Percentiles rank a stretch among this genome's conserved stretches.
phyloP scores from a whole-genome alignment of 2,329 filamentous ascomycete species.

The Talaromyces amestolkiae region DNA sequence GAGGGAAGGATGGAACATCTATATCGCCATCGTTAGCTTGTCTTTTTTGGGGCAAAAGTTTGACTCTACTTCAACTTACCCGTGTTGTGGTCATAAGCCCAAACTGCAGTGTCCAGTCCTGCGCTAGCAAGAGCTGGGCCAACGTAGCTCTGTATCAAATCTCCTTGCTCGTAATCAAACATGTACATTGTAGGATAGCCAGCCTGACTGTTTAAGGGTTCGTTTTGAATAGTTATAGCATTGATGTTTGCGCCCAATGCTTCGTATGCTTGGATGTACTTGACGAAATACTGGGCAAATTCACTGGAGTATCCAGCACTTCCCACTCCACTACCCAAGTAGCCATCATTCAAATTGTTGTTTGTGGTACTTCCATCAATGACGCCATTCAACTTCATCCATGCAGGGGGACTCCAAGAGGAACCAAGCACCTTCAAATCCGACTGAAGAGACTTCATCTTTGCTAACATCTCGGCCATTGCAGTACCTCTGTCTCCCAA shows the following conservation, averaged over 20 bases:
- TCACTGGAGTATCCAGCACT: background rate
- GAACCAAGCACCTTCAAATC: constrained; percentile 12
- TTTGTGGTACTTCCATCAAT: background rate
- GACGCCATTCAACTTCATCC: constrained; percentile 11
- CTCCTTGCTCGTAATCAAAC: constrained; percentile 5
- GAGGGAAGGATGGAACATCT: constrained; percentile 10
- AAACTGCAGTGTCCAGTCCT: constrained; percentile 9
- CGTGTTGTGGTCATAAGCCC: constrained; percentile 16
- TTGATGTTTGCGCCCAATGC: constrained; percentile 12
- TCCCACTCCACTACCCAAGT: background rate
- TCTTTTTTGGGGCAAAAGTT: background rate
- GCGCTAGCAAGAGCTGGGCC: constrained; percentile 15
- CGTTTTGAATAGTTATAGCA: constrained; percentile 15
- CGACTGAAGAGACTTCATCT: constrained; percentile 13
- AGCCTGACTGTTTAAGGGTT: constrained; percentile 9
- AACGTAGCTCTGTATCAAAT: constrained; percentile 6
- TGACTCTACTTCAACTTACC: background rate
- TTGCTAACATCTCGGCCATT: constrained; percentile 12
- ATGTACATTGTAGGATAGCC: constrained; percentile 17
- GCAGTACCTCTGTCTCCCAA: constrained; percentile 12
- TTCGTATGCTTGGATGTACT: constrained; percentile 15
- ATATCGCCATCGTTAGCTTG: background rate
- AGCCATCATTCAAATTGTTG: constrained; percentile 11
- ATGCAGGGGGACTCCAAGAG: constrained; percentile 13
- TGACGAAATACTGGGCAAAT: constrained; percentile 16